These are phyloP conservation scores for Paramarasmius palmivorus DNA, from an alignment of 1,284 basidiomycete genomes.

Conservation along the genomic window DNA sequence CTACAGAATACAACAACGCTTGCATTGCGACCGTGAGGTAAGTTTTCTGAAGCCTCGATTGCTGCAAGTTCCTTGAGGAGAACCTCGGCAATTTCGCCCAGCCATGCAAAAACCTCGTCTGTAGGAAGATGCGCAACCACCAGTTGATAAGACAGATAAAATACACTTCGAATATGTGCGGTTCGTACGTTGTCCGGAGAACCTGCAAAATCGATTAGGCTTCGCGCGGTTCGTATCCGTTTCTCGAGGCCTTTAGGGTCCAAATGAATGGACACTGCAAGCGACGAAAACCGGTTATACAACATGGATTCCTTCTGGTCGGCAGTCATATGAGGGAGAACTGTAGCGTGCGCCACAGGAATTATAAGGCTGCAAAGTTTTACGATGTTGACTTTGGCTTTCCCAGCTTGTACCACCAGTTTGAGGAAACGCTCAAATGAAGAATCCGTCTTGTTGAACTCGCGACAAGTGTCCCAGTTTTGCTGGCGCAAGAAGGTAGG, in stretches of 20 bases:
- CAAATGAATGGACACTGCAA: conserved; percentile 78
- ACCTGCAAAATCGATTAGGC: conserved; percentile 68
- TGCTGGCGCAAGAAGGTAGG: conserved; percentile 74
- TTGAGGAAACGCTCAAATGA: conserved; percentile 84
- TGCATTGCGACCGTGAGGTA: too few relatives aligned
- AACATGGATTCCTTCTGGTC: conserved; percentile 76
- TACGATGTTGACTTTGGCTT: conserved; percentile 51
- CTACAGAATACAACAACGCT: conserved; percentile 33
- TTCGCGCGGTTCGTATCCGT: conserved; percentile 61
- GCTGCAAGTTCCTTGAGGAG: conserved; percentile 55
- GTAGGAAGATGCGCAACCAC: conserved; percentile 60
- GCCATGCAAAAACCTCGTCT: conserved; percentile 63
- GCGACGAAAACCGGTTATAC: conserved; percentile 83
- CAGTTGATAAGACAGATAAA: conserved; percentile 73
- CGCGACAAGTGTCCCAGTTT: conserved; percentile 55
- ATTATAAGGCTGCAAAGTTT: conserved; percentile 80
- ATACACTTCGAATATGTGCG: conserved; percentile 76
- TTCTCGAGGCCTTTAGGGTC: conserved; percentile 53
- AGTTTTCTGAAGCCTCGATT: too few relatives aligned
- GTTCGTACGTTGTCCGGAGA: conserved; percentile 74
- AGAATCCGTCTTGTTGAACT: conserved; percentile 61
- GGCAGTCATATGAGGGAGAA: conserved; percentile 57
- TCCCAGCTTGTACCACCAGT: conserved; percentile 61
- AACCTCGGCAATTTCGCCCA: conserved; percentile 60
- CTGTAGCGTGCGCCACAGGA: conserved; percentile 73